phyloP scores from a whole-genome alignment of 345 rosid genomes.

The Syzygium oleosum region DNA sequence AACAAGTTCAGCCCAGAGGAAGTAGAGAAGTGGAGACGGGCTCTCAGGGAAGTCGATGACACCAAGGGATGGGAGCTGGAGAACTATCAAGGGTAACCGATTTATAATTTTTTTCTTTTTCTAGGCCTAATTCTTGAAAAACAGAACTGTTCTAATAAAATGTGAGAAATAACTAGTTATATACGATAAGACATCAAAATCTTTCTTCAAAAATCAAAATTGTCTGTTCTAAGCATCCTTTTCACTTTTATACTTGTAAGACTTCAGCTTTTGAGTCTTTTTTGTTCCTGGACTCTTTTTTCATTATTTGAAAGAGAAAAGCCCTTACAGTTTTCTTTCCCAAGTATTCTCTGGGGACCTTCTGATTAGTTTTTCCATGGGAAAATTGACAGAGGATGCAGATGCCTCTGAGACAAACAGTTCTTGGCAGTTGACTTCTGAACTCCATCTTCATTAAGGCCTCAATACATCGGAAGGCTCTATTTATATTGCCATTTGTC shows the following conservation, averaged over 20 bases:
- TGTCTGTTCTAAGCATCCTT: not conserved
- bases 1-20: not conserved
- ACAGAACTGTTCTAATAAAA: not conserved
- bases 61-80: not conserved
- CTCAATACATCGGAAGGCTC: too few species aligned
- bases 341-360: not conserved
- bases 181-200: not conserved
- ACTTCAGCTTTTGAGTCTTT: not conserved
- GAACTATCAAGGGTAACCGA: not conserved
- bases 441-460: too few species aligned
- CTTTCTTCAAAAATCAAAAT: not conserved
- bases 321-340: not conserved
- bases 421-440: too few species aligned
- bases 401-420: too few species aligned
- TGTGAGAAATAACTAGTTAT: not conserved
- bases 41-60: not conserved
- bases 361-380: too few species aligned
- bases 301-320: not conserved
- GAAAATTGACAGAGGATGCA: too few species aligned
- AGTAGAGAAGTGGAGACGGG: not conserved
- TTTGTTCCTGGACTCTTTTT: not conserved
- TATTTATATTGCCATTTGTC: too few species aligned
- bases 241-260: not conserved
- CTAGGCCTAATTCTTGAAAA: not conserved
- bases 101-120: not conserved